phyloP scores from a whole-genome alignment of 2,329 filamentous ascomycete species.

The Colletotrichum theobromicola region DNA sequence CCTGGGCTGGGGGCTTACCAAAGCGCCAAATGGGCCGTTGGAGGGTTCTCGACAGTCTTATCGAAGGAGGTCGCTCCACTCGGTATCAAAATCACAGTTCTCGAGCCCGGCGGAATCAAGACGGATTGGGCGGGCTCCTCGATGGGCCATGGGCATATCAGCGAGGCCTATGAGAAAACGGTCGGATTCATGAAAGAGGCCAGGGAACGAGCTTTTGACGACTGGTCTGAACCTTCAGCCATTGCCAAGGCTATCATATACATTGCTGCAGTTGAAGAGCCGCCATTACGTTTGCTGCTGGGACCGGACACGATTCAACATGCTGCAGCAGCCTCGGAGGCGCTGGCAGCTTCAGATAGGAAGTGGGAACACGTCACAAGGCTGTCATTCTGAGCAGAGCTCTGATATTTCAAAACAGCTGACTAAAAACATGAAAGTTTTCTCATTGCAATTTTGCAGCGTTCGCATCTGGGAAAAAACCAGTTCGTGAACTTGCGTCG shows the following conservation, averaged over 20 bases:
- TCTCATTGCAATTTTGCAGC: too few relatives aligned
- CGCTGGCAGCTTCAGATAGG: neutral
- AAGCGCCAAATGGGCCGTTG: slow-evolving; percentile 43
- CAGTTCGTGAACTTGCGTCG: neutral
- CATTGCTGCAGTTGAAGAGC: neutral
- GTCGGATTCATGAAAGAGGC: slow-evolving; percentile 32
- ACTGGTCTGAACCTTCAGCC: neutral
- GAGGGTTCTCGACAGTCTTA: slow-evolving; percentile 41
- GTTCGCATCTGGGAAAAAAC: neutral
- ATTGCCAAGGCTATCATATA: neutral
- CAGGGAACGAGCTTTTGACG: neutral
- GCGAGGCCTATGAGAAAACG: slow-evolving; percentile 37
- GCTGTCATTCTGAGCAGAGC: neutral
- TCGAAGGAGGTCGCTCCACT: slow-evolving; percentile 37
- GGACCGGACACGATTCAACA: neutral
- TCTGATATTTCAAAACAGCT: neutral
- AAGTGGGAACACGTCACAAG: neutral
- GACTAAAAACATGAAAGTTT: too few relatives aligned
- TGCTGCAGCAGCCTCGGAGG: neutral
- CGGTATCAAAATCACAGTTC: slow-evolving; percentile 42
- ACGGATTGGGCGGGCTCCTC: slow-evolving; percentile 42
- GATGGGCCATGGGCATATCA: slow-evolving; percentile 29
- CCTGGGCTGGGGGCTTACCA: slow-evolving; percentile 41
- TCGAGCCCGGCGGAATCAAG: slow-evolving; percentile 45
- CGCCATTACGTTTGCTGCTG: neutral